Evolutionary conservation across 73 alveolate genomes (phyloP).

Genomic region (Paramecium pentaurelia): DNA sequence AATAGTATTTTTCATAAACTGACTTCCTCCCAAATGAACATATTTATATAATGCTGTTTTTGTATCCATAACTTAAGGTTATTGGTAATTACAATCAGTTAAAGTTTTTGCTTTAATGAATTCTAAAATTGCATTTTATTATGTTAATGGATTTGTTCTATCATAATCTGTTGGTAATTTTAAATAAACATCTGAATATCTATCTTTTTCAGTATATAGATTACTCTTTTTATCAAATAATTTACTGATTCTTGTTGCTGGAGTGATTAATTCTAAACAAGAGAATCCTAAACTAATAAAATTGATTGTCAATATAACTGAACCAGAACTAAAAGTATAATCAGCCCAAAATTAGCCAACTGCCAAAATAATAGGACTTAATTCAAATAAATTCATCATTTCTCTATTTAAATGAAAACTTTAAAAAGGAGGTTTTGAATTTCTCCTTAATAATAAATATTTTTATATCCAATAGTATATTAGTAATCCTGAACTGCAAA

Average conservation of each 20-base stretch:
- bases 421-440: background rate
- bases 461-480: slow-evolving; percentile 7
- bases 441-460: background rate
- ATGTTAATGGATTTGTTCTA: slow-evolving; percentile 10
- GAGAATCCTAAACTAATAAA: background rate
- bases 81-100: background rate
- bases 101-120: background rate
- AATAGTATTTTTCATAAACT: background rate
- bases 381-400: background rate
- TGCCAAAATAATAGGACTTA: background rate
- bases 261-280: background rate
- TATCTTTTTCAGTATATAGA: background rate
- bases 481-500: background rate
- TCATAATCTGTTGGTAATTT: slow-evolving; percentile 15
- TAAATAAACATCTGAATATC: background rate
- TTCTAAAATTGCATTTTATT: background rate
- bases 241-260: background rate
- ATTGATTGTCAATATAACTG: background rate
- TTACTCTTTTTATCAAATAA: background rate
- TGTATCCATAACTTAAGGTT: background rate
- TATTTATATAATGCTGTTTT: background rate
- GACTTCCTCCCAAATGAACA: background rate
- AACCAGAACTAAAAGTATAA: background rate
- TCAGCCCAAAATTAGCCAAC: background rate
- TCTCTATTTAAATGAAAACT: slow-evolving; percentile 11